These are phyloP conservation scores for Rutidosis leptorrhynchoides DNA, from an alignment of 129 eudicot genomes.

Conservation along the genomic window DNA sequence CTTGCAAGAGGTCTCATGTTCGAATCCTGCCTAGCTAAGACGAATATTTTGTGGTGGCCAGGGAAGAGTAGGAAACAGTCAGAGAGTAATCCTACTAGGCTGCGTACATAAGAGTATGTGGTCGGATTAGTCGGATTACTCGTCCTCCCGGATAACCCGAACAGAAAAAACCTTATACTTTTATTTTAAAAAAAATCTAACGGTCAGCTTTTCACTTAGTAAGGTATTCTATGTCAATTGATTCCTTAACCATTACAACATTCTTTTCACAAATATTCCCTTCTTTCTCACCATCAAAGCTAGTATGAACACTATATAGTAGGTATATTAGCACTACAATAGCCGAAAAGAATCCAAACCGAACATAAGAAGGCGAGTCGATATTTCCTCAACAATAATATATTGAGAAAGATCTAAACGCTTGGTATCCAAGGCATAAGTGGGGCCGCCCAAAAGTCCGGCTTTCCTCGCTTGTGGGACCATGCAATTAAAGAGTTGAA, in stretches of 20 bases:
- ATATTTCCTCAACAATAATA: slow-evolving; percentile 75
- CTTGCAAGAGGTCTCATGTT: too few species aligned
- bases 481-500: slow-evolving; percentile 55
- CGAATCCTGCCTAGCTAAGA: too few species aligned
- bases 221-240: slow-evolving; percentile 38
- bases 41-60: too few species aligned
- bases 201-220: slow-evolving; percentile 39
- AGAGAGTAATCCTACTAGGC: too few species aligned
- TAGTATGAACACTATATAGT: slow-evolving; percentile 89
- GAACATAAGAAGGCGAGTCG: slow-evolving; percentile 62
- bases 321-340: slow-evolving; percentile 63
- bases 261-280: slow-evolving; percentile 46
- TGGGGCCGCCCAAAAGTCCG: slow-evolving; percentile 95
- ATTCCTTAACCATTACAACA: slow-evolving; percentile 42
- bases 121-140: too few species aligned
- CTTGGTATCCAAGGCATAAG: slow-evolving; percentile 95
- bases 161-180: too few species aligned
- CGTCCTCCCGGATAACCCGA: too few species aligned
- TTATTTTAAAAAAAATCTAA: neutral
- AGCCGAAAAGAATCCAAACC: too few species aligned
- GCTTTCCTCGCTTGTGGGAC: slow-evolving; percentile 82
- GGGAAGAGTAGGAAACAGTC: too few species aligned
- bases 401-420: slow-evolving; percentile 70
- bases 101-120: too few species aligned
- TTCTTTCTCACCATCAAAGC: slow-evolving; percentile 79